These are phyloP conservation scores for Beauveria sp. DNA, from an alignment of 2,329 filamentous ascomycete genomes.

Conservation along the genomic window DNA sequence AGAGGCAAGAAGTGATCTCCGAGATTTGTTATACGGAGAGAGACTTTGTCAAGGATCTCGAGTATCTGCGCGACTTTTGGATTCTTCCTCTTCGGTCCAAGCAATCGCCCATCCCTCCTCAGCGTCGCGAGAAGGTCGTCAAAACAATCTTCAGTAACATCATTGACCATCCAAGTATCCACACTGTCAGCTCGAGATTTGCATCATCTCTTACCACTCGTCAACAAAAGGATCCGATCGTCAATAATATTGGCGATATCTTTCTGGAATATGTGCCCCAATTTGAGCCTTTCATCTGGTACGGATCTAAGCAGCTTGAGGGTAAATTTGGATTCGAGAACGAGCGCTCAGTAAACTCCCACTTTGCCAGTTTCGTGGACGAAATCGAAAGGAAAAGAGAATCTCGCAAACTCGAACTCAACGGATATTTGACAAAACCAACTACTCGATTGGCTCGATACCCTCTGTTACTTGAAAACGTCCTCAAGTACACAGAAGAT, in stretches of 20 bases:
- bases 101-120: slow-evolving; percentile 79
- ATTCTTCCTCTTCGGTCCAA: slow-evolving; percentile 82
- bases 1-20: slow-evolving; percentile 94
- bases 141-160: slow-evolving; percentile 94
- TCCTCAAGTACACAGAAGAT: slow-evolving; percentile 84
- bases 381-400: slow-evolving; percentile 95
- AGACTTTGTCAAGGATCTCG: slow-evolving; percentile 97
- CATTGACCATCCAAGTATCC: slow-evolving; percentile 72
- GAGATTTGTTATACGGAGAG: slow-evolving; percentile 98
- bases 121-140: slow-evolving; percentile 82
- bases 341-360: slow-evolving; percentile 77
- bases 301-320: slow-evolving; percentile 91
- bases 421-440: slow-evolving; percentile 95
- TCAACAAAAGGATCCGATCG: slow-evolving; percentile 85
- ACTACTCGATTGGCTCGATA: slow-evolving; percentile 93
- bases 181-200: slow-evolving; percentile 82
- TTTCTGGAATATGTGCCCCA: slow-evolving; percentile 87
- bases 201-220: slow-evolving; percentile 81
- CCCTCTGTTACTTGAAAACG: slow-evolving; percentile 82
- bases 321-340: slow-evolving; percentile 98
- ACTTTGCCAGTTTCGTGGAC: slow-evolving; percentile 87
- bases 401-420: slow-evolving; percentile 91
- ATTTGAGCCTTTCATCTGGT: slow-evolving; percentile 93
- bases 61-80: slow-evolving; percentile 98
- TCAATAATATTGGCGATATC: slow-evolving; percentile 85